Evolutionary conservation across 1,284 basidiomycete species (phyloP).

Genomic region (Ustilago hordei): DNA sequence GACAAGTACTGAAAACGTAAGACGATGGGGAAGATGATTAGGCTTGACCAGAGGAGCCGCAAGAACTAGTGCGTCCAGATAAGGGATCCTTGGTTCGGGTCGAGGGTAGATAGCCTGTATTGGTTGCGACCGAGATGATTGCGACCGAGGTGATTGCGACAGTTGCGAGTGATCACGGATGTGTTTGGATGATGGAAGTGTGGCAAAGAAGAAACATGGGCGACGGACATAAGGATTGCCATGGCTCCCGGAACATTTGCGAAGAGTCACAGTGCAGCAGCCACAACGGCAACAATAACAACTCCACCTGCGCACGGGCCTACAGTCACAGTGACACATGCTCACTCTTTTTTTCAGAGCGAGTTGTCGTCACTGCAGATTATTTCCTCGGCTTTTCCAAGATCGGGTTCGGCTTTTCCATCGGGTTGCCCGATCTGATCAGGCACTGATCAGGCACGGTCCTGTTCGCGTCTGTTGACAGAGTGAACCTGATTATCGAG

Average conservation of each 20-base stretch:
- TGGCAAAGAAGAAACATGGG: conserved; percentile 2
- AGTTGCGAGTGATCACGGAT: conserved; percentile 9
- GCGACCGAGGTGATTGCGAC: neutral
- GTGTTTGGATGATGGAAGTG: conserved; percentile 4
- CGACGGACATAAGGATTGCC: neutral
- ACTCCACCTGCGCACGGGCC: neutral
- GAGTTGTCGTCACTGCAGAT: conserved; percentile 6
- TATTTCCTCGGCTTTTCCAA: neutral
- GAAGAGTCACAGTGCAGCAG: conserved; percentile 8
- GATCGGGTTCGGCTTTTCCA: neutral
- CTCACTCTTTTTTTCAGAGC: conserved; percentile 4
- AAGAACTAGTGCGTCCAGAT: neutral
- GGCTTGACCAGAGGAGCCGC: neutral
- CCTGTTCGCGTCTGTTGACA: too few relatives aligned
- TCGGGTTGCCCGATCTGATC: neutral
- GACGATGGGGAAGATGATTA: neutral
- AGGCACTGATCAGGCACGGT: neutral
- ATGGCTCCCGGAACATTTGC: conserved; percentile 16
- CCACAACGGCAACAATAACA: neutral
- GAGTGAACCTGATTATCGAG: too few relatives aligned
- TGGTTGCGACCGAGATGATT: neutral
- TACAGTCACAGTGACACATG: neutral
- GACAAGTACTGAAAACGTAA: neutral
- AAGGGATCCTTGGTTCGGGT: neutral
- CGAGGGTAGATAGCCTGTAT: neutral